phyloP scores from a whole-genome alignment of 1,284 basidiomycete species.

The Irpex lacteus region DNA sequence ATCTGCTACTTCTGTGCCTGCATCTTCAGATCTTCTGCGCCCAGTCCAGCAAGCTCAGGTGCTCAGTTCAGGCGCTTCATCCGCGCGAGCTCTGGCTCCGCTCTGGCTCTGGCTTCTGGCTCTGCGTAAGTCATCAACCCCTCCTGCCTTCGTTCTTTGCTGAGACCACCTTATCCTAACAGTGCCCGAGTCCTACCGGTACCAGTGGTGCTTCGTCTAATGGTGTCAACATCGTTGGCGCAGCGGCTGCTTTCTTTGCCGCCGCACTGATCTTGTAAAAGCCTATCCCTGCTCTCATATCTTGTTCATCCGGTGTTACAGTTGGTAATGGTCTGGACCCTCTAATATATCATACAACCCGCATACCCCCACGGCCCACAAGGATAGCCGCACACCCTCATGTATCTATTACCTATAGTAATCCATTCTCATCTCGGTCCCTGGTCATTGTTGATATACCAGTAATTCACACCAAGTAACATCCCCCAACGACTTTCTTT shows the following conservation, averaged over 20 bases:
- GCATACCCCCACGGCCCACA: not conserved
- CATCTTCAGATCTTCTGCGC: not conserved
- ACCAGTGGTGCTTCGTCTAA: slow-evolving; percentile 12
- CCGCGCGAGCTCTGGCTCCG: no score
- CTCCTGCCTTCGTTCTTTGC: slow-evolving; percentile 2
- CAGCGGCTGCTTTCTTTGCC: slow-evolving; percentile 39
- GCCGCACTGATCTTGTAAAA: slow-evolving; percentile 36
- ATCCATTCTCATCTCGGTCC: not conserved
- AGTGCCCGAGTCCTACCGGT: slow-evolving; percentile 3
- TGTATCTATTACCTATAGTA: not conserved
- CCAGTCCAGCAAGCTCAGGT: not conserved
- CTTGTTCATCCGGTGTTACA: not conserved
- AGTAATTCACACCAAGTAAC: no score
- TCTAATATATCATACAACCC: not conserved
- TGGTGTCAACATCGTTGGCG: slow-evolving; percentile 35
- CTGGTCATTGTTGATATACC: no score
- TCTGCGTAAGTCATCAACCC: slow-evolving; percentile 2
- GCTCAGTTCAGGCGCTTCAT: slow-evolving; percentile 8
- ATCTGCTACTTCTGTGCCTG: not conserved
- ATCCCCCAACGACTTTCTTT: no score
- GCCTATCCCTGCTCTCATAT: not conserved
- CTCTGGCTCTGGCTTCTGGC: no score
- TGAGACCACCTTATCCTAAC: not conserved
- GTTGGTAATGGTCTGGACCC: not conserved
- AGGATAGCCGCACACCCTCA: not conserved